A percentile compares a stretch with the other conserved stretches of the same genome.
Conservation (phyloP, 1,284 basidiomycete genomes). For the Irpex lacteus region DNA sequence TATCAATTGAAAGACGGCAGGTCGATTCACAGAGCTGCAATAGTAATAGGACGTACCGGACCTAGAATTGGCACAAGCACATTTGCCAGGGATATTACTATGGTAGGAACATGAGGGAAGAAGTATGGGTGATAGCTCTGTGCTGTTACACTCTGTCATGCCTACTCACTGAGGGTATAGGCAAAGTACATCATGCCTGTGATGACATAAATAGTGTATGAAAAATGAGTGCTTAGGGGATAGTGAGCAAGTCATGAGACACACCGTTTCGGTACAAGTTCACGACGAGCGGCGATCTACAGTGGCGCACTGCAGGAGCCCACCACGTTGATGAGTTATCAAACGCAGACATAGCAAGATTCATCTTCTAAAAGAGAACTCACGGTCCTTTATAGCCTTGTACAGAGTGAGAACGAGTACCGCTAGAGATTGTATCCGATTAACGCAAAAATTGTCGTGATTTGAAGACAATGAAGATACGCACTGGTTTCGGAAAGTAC, state of each 20-base stretch:
- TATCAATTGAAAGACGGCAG: neutral
- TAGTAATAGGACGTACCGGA: slow-evolving; percentile 28
- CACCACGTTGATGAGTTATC: neutral
- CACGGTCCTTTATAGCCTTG: slow-evolving; percentile 36
- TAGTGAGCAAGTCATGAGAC: slow-evolving; percentile 5
- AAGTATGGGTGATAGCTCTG: neutral
- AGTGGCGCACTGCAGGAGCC: slow-evolving; percentile 29
- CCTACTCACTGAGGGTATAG: neutral
- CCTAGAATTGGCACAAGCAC: slow-evolving; percentile 36
- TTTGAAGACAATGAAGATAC: slow-evolving; percentile 12
- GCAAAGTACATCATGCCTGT: neutral
- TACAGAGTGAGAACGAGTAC: slow-evolving; percentile 37
- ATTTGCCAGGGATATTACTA: slow-evolving; percentile 39
- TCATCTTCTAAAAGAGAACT: slow-evolving; percentile 10
- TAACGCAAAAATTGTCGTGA: neutral
- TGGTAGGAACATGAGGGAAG: neutral
- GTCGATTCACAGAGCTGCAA: neutral
- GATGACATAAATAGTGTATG: neutral
- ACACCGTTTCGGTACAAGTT: slow-evolving; percentile 41
- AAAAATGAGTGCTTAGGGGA: neutral
- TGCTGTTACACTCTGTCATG: neutral
- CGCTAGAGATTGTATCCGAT: slow-evolving; percentile 20
- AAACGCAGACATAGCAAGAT: neutral
- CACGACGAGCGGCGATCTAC: slow-evolving; percentile 33
- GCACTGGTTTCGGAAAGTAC: slow-evolving; percentile 38